A percentile compares a stretch with the other conserved stretches of the same genome.
Evolutionary conservation across 768 basidiomycete genomes (phyloP).

Genomic region (Xerocomellus chrysenteron): DNA sequence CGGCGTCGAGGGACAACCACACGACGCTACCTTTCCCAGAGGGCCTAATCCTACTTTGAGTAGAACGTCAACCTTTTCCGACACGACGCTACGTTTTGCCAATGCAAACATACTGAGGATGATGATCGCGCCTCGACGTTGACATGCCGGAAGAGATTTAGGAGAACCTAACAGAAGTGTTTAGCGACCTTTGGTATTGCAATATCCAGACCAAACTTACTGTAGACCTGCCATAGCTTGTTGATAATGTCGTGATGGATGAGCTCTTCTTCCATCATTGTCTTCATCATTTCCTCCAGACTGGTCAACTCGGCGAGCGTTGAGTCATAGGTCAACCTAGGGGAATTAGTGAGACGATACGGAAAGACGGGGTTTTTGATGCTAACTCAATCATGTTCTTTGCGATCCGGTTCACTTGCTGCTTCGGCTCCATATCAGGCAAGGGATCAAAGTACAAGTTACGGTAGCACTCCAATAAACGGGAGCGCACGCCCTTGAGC

Average conservation of each 20-base stretch:
- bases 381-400: slow-evolving; percentile 96
- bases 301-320: slow-evolving; percentile 95
- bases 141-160: slow-evolving; percentile 70
- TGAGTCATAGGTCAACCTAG: slow-evolving; percentile 85
- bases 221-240: slow-evolving; percentile 96
- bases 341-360: neutral
- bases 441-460: slow-evolving; percentile 86
- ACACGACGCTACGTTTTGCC: slow-evolving; percentile 74
- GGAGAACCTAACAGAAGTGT: slow-evolving; percentile 55
- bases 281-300: slow-evolving; percentile 93
- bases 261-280: slow-evolving; percentile 88
- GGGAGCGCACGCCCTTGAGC: slow-evolving; percentile 85
- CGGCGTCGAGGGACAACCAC: neutral
- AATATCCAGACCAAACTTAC: slow-evolving; percentile 44
- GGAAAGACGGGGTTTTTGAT: neutral
- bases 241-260: slow-evolving; percentile 82
- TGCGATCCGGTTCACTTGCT: slow-evolving; percentile 87
- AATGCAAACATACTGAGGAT: slow-evolving; percentile 96
- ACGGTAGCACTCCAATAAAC: slow-evolving; percentile 86
- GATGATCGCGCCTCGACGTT: slow-evolving; percentile 93
- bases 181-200: neutral
- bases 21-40: slow-evolving; percentile 65
- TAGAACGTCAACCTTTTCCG: slow-evolving; percentile 80
- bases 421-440: slow-evolving; percentile 71
- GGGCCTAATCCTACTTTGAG: slow-evolving; percentile 85